A percentile compares a stretch with the other conserved stretches of the same genome.
These are phyloP conservation scores for Tetradesmus lagerheimii DNA, from an alignment of 139 green algal species.

Conservation along the genomic window DNA sequence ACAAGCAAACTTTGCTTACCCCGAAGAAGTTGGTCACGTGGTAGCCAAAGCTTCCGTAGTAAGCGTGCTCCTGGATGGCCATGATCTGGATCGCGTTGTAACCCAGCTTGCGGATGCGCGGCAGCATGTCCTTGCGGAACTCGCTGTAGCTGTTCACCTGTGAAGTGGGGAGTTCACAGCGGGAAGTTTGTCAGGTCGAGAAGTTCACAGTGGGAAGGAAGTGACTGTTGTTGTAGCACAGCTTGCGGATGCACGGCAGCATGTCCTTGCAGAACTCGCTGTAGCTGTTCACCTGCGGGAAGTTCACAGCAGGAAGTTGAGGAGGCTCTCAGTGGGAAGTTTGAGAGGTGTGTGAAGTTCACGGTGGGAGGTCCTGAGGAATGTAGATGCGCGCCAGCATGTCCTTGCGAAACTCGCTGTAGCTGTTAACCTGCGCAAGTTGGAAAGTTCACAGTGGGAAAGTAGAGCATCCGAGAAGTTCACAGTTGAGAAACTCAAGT, in stretches of 20 bases:
- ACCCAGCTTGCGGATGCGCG: slow-evolving; percentile 91
- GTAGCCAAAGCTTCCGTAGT: slow-evolving; percentile 96
- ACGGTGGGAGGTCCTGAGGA: too few species aligned
- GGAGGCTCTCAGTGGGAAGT: neutral
- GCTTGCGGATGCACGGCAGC: slow-evolving; percentile 93
- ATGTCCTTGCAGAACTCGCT: slow-evolving; percentile 93
- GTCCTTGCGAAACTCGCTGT: slow-evolving; percentile 93
- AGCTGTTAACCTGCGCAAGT: slow-evolving; percentile 86
- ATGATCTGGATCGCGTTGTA: slow-evolving; percentile 99
- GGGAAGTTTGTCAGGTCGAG: neutral
- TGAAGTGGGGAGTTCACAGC: neutral
- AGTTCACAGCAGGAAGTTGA: too few species aligned
- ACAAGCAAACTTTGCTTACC: slow-evolving; percentile 55
- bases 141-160: slow-evolving; percentile 96
- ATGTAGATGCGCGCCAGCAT: slow-evolving; percentile 90
- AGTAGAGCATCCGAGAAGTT: too few species aligned
- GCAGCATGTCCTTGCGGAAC: slow-evolving; percentile 94
- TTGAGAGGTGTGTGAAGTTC: neutral
- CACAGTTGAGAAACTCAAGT: slow-evolving; percentile 50
- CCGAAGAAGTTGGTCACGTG: slow-evolving; percentile 99
- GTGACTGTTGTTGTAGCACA: slow-evolving; percentile 99
- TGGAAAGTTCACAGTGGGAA: neutral
- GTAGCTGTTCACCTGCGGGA: slow-evolving; percentile 95
- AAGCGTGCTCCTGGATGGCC: slow-evolving; percentile 96
- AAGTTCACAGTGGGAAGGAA: neutral